These are phyloP conservation scores for Gloeophyllum trabeum DNA, from an alignment of 768 basidiomycete species.

Conservation along the genomic window DNA sequence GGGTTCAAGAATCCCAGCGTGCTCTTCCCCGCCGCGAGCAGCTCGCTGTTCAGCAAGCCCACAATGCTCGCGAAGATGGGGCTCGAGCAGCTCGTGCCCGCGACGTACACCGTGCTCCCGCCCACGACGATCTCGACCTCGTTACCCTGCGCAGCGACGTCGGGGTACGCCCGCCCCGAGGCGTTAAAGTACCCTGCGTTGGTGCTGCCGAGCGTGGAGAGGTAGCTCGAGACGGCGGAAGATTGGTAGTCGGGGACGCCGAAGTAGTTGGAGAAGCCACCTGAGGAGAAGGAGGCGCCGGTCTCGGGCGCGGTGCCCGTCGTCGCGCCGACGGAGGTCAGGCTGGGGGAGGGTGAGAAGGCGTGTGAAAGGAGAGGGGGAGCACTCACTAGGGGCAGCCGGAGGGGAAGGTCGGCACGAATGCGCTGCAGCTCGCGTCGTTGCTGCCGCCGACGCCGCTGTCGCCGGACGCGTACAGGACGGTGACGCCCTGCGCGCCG, in stretches of 20 bases:
- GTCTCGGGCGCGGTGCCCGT: conserved; percentile 17
- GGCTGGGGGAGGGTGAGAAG: conserved; percentile 8
- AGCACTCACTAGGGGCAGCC: conserved; percentile 21
- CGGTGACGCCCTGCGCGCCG: conserved; percentile 22
- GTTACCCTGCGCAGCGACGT: conserved; percentile 29
- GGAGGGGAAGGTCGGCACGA: conserved; percentile 23
- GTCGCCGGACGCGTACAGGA: conserved; percentile 28
- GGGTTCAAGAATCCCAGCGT: conserved; percentile 25
- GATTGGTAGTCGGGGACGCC: conserved; percentile 24
- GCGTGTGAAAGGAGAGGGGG: neutral
- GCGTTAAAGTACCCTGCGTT: conserved; percentile 19
- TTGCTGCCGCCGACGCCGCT: conserved; percentile 24
- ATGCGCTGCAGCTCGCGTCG: conserved; percentile 15
- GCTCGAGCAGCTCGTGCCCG: conserved; percentile 21
- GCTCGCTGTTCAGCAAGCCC: conserved; percentile 22
- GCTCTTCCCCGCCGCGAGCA: conserved; percentile 14
- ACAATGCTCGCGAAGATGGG: conserved; percentile 22
- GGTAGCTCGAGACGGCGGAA: conserved; percentile 22
- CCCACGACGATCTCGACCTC: conserved; percentile 17
- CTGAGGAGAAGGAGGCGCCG: conserved; percentile 19
- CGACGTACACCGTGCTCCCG: conserved; percentile 10
- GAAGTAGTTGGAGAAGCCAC: conserved; percentile 25
- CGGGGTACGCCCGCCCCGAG: conserved; percentile 34
- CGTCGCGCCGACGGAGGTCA: conserved; percentile 25
- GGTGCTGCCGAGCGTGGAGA: conserved; percentile 18